Percentiles rank a stretch among this genome's conserved stretches.
Evolutionary conservation across 129 eudicot species (phyloP).

Genomic region (Escallonia rubra): DNA sequence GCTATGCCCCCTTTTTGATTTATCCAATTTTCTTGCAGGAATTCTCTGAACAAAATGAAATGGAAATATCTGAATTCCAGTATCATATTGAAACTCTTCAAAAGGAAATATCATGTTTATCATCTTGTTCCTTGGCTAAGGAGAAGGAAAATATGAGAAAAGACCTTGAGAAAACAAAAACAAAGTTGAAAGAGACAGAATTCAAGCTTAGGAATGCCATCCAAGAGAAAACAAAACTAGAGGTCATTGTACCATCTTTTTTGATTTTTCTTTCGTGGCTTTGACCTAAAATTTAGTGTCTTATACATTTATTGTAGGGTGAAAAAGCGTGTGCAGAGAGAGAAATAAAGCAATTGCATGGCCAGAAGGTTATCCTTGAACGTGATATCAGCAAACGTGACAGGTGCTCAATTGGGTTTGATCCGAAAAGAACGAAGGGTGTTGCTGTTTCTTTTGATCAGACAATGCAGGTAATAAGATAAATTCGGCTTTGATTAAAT

Average conservation of each 20-base stretch:
- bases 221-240: slow-evolving; percentile 94
- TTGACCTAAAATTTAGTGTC: not conserved
- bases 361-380: slow-evolving; percentile 71
- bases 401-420: slow-evolving; percentile 64
- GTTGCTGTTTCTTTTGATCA: slow-evolving; percentile 40
- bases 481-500: slow-evolving; percentile 7
- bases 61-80: slow-evolving; percentile 39
- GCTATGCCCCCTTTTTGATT: slow-evolving; percentile 1
- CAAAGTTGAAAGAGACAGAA: slow-evolving; percentile 81
- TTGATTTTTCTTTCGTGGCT: not conserved
- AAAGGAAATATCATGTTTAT: slow-evolving; percentile 48
- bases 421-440: slow-evolving; percentile 54
- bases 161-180: slow-evolving; percentile 90
- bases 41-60: slow-evolving; percentile 55
- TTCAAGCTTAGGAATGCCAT: slow-evolving; percentile 69
- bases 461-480: slow-evolving; percentile 45
- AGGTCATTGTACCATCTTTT: slow-evolving; percentile 44
- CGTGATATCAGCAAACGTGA: slow-evolving; percentile 82
- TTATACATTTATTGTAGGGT: slow-evolving; percentile 45
- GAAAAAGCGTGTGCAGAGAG: slow-evolving; percentile 89
- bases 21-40: slow-evolving; percentile 40
- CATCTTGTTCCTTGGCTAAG: slow-evolving; percentile 67
- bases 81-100: slow-evolving; percentile 59
- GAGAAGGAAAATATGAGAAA: slow-evolving; percentile 85
- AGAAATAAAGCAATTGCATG: slow-evolving; percentile 67